Conservation (phyloP, 306 rosid species). For the Alnus rubra region DNA sequence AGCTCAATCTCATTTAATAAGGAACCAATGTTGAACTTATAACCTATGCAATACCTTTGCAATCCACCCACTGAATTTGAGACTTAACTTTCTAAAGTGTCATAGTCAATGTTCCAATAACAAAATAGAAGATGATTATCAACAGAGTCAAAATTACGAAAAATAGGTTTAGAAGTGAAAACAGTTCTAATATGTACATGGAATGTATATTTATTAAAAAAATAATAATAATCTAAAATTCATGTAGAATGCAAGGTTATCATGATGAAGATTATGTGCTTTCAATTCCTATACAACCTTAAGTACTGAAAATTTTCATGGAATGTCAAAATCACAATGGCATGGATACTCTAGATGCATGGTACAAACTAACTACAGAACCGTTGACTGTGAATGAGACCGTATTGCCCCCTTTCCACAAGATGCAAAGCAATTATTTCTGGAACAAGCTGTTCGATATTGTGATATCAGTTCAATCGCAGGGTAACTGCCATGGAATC, state of each 20-base stretch:
- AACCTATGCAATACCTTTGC: no score
- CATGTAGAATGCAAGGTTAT: background rate
- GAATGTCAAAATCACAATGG: background rate
- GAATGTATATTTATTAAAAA: no score
- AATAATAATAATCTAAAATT: no score
- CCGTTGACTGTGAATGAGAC: background rate
- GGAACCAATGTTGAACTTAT: no score
- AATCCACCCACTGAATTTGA: no score
- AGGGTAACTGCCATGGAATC: background rate
- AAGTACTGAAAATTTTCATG: background rate
- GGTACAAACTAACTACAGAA: background rate
- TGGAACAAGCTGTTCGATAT: background rate
- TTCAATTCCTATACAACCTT: background rate
- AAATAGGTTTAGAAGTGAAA: no score
- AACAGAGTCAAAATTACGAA: no score
- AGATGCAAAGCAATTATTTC: background rate
- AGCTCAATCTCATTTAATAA: no score
- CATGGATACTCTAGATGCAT: background rate
- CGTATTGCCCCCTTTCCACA: background rate
- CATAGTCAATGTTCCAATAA: no score
- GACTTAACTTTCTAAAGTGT: no score
- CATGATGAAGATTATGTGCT: background rate
- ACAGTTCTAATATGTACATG: no score
- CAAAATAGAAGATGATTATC: no score
- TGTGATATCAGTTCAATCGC: background rate